A percentile compares a stretch with the other conserved stretches of the same genome.
These are phyloP conservation scores for Penicillium hordei DNA, from an alignment of 2,329 filamentous ascomycete species.

Conservation along the genomic window DNA sequence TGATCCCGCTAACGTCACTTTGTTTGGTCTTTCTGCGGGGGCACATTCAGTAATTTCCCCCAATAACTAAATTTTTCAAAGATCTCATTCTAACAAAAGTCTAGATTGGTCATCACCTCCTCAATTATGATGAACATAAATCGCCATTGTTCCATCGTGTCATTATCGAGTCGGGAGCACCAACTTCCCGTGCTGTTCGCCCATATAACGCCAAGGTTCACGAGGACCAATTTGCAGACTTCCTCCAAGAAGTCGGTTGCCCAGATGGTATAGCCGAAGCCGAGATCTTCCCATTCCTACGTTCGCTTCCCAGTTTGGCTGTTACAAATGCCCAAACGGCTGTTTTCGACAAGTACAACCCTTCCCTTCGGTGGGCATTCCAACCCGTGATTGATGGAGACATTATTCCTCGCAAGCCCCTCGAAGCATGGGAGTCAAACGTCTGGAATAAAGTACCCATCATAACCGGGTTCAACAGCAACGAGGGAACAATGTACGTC, in stretches of 20 bases:
- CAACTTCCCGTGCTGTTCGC: constrained; percentile 50
- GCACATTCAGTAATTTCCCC: constrained; percentile 46
- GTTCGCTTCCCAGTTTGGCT: constrained; percentile 37
- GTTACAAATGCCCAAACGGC: constrained; percentile 44
- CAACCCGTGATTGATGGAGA: constrained; percentile 67
- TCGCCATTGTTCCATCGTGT: constrained; percentile 47
- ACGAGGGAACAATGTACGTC: constrained; percentile 68
- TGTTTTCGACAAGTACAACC: constrained; percentile 50
- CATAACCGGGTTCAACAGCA: constrained; percentile 68
- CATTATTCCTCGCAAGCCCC: constrained; percentile 58
- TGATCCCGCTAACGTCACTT: constrained; percentile 33
- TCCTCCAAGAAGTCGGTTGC: constrained; percentile 40
- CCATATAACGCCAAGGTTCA: constrained; percentile 44
- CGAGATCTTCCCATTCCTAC: constrained; percentile 45
- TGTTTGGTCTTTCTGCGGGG: constrained; percentile 43
- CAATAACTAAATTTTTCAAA: background rate
- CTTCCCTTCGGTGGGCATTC: constrained; percentile 58
- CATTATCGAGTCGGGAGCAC: constrained; percentile 49
- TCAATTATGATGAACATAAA: constrained; percentile 44
- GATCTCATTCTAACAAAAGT: background rate
- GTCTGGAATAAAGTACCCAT: constrained; percentile 60
- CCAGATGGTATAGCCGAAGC: constrained; percentile 22
- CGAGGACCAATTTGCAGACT: constrained; percentile 47
- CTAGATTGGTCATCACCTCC: constrained; percentile 67
- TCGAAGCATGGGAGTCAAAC: constrained; percentile 58